Evolutionary conservation across 1,139 yeast species (phyloP).

Genomic region (Diutina sp.): DNA sequence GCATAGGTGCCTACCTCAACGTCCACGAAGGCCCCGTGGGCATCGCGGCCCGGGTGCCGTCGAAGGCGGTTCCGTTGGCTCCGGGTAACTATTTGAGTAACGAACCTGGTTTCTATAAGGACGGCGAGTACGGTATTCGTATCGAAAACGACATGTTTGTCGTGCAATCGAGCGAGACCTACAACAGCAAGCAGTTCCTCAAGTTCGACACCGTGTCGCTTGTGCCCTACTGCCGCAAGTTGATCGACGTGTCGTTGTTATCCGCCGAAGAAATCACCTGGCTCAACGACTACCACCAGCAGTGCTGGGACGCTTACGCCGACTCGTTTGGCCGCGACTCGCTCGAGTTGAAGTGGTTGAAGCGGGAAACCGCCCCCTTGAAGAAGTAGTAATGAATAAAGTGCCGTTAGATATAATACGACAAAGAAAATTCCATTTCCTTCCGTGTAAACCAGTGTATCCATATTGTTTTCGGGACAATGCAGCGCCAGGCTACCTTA

Average conservation of each 20-base stretch:
- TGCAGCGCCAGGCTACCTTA: too few species aligned
- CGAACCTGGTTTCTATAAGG: slow-evolving; percentile 94
- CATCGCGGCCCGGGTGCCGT: slow-evolving; percentile 58
- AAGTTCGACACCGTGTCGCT: slow-evolving; percentile 77
- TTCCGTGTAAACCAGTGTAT: too few species aligned
- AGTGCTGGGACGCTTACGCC: slow-evolving; percentile 45
- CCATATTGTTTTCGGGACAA: too few species aligned
- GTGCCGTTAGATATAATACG: too few species aligned
- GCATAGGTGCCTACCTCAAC: slow-evolving; percentile 84
- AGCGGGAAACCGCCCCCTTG: slow-evolving; percentile 41
- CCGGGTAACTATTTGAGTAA: slow-evolving; percentile 78
- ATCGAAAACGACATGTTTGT: slow-evolving; percentile 76
- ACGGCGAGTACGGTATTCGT: slow-evolving; percentile 86
- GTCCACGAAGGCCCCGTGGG: slow-evolving; percentile 98
- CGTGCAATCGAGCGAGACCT: slow-evolving; percentile 30
- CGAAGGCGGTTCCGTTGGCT: slow-evolving; percentile 29
- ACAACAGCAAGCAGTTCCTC: slow-evolving; percentile 40
- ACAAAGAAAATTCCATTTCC: too few species aligned
- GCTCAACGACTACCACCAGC: slow-evolving; percentile 57
- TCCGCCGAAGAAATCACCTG: slow-evolving; percentile 48
- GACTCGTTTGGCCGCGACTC: slow-evolving; percentile 37
- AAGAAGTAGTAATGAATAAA: background rate
- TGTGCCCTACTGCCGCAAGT: slow-evolving; percentile 74
- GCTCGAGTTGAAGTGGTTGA: slow-evolving; percentile 57
- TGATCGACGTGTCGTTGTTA: slow-evolving; percentile 49